Conservation (phyloP, 1,284 basidiomycete genomes). For the Abortiporus biennis region DNA sequence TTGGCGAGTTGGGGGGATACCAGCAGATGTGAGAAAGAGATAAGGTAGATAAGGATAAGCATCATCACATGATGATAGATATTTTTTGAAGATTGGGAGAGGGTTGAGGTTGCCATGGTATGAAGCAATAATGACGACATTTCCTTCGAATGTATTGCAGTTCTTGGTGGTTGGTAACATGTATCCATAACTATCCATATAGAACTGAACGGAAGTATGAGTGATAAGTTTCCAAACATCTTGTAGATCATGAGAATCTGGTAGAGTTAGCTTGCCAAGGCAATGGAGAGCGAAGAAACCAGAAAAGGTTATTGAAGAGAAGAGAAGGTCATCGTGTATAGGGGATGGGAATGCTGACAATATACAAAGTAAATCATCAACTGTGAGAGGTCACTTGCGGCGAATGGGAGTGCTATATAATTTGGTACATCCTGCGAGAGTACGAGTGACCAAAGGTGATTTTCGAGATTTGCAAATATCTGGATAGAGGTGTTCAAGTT, state of each 20-base stretch:
- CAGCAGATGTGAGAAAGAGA: conserved; percentile 15
- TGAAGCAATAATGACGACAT: conserved; percentile 13
- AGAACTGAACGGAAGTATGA: conserved; percentile 11
- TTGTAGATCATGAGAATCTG: conserved; percentile 13
- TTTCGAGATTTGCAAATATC: conserved; percentile 20
- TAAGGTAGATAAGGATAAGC: conserved; percentile 14
- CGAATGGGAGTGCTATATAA: background rate
- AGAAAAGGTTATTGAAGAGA: conserved; percentile 19
- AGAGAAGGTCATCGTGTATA: conserved; percentile 25
- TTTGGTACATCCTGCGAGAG: conserved; percentile 24
- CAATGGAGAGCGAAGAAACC: conserved; percentile 27
- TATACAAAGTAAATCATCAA: conserved; percentile 8
- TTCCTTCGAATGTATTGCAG: conserved; percentile 24
- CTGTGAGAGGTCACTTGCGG: conserved; percentile 2
- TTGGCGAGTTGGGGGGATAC: conserved; percentile 17
- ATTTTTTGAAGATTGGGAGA: conserved; percentile 11
- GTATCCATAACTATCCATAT: conserved; percentile 11
- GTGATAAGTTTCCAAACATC: conserved; percentile 18
- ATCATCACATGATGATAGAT: conserved; percentile 18
- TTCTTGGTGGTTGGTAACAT: conserved; percentile 27
- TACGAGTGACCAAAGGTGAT: conserved; percentile 23
- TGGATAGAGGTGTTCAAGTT: conserved; percentile 32
- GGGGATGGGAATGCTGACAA: background rate
- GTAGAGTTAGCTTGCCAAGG: conserved; percentile 24
- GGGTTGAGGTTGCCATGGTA: conserved; percentile 9